These are phyloP conservation scores for Erysimum cheiri DNA, from an alignment of 441 rosid genomes.

Conservation along the genomic window DNA sequence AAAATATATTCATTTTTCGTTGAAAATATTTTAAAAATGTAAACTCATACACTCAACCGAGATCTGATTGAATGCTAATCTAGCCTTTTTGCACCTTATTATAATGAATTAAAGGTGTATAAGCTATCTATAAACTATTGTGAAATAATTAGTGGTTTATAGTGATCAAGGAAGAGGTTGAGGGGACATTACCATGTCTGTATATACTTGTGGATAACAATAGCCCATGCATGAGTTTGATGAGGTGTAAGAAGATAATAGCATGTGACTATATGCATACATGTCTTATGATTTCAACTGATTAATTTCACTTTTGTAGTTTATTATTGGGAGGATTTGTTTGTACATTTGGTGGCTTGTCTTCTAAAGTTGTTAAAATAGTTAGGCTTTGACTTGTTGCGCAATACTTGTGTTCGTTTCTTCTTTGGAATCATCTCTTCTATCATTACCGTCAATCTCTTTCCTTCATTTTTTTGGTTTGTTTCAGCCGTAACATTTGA, in stretches of 20 bases:
- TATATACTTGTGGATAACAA: conserved; percentile 35
- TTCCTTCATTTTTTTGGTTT: conserved; percentile 2
- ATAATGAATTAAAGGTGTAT: neutral
- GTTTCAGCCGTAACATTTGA: conserved; percentile 11
- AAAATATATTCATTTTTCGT: no score
- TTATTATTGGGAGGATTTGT: conserved; percentile 39
- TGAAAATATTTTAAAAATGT: no score
- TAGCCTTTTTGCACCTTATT: neutral
- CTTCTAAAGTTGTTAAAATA: conserved; percentile 38
- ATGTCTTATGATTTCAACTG: conserved; percentile 25
- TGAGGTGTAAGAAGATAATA: conserved; percentile 35
- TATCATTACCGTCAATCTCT: conserved; percentile 10
- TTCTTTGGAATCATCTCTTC: conserved; percentile 34
- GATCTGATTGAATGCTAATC: no score
- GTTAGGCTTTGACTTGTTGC: conserved; percentile 42
- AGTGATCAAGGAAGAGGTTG: conserved; percentile 18
- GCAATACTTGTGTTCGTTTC: conserved; percentile 38
- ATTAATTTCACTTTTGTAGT: conserved; percentile 31
- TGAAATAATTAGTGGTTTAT: conserved; percentile 12
- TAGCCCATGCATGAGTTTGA: conserved; percentile 40
- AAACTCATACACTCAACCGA: no score
- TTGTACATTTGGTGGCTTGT: conserved; percentile 41
- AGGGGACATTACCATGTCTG: conserved; percentile 22
- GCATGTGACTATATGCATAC: conserved; percentile 17
- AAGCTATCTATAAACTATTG: conserved; percentile 1